phyloP scores from a whole-genome alignment of 1,139 yeast species.

The Protomyces pachydermus region DNA sequence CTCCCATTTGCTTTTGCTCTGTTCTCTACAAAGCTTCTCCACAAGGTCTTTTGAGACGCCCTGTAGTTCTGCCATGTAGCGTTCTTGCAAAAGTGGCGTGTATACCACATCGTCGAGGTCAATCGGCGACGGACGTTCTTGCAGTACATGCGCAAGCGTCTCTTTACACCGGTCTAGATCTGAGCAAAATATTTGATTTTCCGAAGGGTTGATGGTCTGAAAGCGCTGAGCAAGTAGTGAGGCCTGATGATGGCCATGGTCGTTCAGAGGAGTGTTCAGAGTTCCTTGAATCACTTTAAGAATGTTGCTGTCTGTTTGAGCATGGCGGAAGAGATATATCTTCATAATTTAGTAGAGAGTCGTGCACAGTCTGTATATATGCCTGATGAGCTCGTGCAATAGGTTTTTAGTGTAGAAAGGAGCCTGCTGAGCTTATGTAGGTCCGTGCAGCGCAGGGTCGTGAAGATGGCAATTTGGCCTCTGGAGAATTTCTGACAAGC shows the following conservation, averaged over 20 bases:
- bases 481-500: too few relatives aligned
- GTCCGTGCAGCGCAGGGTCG: too few relatives aligned
- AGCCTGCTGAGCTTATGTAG: too few relatives aligned
- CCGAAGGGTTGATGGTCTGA: neutral
- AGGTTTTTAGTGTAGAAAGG: too few relatives aligned
- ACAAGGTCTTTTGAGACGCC: constrained; percentile 19
- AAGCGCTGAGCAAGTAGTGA: constrained; percentile 7
- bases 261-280: constrained; percentile 12
- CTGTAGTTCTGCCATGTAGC: constrained; percentile 25
- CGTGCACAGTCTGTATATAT: too few relatives aligned
- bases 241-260: constrained; percentile 14
- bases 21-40: constrained; percentile 10
- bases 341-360: neutral
- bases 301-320: constrained; percentile 18
- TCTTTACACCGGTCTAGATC: constrained; percentile 15
- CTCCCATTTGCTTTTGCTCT: constrained; percentile 16
- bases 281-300: constrained; percentile 22
- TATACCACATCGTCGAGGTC: neutral
- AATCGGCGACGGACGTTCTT: neutral
- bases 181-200: constrained; percentile 3
- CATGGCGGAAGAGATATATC: constrained; percentile 16
- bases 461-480: too few relatives aligned
- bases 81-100: constrained; percentile 6
- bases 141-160: constrained; percentile 15
- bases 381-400: too few relatives aligned